A percentile compares a stretch with the other conserved stretches of the same genome.
phyloP scores from a whole-genome alignment of 495 filamentous ascomycete species.

The Hypoxylon rickii region DNA sequence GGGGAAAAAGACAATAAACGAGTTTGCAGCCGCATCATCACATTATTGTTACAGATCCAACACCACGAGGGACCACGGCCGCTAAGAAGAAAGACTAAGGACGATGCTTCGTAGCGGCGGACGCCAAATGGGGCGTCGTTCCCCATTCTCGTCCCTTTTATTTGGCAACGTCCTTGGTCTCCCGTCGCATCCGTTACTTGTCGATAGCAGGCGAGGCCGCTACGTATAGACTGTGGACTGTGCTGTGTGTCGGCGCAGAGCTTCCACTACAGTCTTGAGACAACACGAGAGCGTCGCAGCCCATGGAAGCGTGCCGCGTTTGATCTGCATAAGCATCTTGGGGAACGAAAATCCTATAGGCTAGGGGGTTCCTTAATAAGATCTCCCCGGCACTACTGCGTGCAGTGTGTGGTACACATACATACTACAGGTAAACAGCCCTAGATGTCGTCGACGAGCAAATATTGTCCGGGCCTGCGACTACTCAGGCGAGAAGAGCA shows the following conservation, averaged over 20 bases:
- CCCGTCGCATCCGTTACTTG: slow-evolving; percentile 20
- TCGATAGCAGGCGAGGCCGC: slow-evolving; percentile 13
- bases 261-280: slow-evolving; percentile 5
- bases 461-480: too few relatives aligned
- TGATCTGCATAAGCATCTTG: slow-evolving; percentile 29
- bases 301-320: slow-evolving; percentile 24
- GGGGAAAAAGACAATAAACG: too few relatives aligned
- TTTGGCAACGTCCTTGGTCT: slow-evolving; percentile 21
- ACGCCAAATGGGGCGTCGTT: slow-evolving; percentile 12
- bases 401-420: too few relatives aligned
- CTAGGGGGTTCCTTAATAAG: slow-evolving; percentile 30
- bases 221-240: too few relatives aligned
- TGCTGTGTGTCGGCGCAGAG: too few relatives aligned
- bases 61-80: too few relatives aligned
- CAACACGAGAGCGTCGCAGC: slow-evolving; percentile 10
- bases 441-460: too few relatives aligned
- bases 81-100: not conserved
- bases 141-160: slow-evolving; percentile 35
- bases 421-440: too few relatives aligned
- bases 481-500: too few relatives aligned
- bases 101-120: not conserved
- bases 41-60: too few relatives aligned
- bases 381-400: too few relatives aligned
- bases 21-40: too few relatives aligned
- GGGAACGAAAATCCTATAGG: slow-evolving; percentile 30